Evolutionary conservation across 768 basidiomycete species (phyloP), one percentile per base, ranked within the genome.

Genomic region (Russula sp.): DNA sequence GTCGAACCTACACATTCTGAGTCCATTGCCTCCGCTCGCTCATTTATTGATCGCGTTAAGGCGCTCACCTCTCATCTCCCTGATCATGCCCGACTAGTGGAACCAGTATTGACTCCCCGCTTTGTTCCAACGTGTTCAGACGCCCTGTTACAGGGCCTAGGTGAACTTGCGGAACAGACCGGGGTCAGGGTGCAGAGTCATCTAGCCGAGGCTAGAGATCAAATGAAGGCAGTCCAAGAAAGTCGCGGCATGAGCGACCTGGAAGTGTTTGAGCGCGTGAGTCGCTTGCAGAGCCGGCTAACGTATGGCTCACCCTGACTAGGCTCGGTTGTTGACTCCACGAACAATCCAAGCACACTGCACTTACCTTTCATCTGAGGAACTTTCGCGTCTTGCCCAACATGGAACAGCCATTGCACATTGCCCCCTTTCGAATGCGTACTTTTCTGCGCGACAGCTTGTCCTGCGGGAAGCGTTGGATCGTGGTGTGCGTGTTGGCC

Each of bases 51-150:
- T 3, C 72, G 71, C 25, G 86, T 88, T 55, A 72, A 69, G 32
- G 68, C 73, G 0, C 70, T 81, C 9, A 73, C 75, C 5, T 67
- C 75, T 5, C 59, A 73, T 22, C 70, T 83, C 0, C 79, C 79
- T 0, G 51, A 69, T 3, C 78, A 83, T 65, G 68, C 70, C 47
- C 77, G 79, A 10, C 77, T 90, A 9, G 80, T 93, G 5, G 81
- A 88, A 59, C 93, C 93, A 1, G 89, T 95, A 10, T 72, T 96
- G 58, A 94, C 93, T 0, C 93, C 93, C 0, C 83, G 93, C 18
- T 96, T 95, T 65, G 86, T 95, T 3, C 93, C 93, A 1, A 92
- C 92, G 0, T 95, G 92, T 70, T 87, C 90, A 2, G 77, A 88
- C 53, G 83, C 80, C 47, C 76, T 94, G 35, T 78, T 95, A 0